These are phyloP conservation scores for Onygena corvina DNA, from an alignment of 2,329 filamentous ascomycete species.

Conservation along the genomic window DNA sequence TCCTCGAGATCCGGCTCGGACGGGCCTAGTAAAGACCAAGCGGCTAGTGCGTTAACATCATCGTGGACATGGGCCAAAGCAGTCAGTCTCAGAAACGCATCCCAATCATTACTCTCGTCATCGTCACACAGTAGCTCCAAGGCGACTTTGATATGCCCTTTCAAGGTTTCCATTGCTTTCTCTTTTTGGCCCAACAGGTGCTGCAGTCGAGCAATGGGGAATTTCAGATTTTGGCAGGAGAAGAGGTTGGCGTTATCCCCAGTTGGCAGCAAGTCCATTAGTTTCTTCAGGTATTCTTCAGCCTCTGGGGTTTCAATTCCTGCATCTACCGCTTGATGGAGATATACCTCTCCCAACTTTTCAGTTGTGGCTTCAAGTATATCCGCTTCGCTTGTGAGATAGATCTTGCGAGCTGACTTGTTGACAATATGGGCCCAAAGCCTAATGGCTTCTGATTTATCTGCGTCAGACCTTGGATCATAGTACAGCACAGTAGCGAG, in stretches of 20 bases:
- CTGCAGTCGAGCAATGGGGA: slow-evolving; percentile 13
- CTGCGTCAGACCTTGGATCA: slow-evolving; percentile 8
- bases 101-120: slow-evolving; percentile 21
- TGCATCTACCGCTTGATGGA: slow-evolving; percentile 12
- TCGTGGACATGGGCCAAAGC: slow-evolving; percentile 19
- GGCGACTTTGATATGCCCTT: slow-evolving; percentile 18
- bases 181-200: slow-evolving; percentile 15
- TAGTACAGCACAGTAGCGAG: slow-evolving; percentile 10
- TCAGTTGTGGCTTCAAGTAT: slow-evolving; percentile 4
- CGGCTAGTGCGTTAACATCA: slow-evolving; percentile 20
- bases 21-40: slow-evolving; percentile 21
- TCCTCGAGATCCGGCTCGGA: neutral
- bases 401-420: slow-evolving; percentile 3
- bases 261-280: slow-evolving; percentile 8
- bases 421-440: slow-evolving; percentile 13
- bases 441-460: slow-evolving; percentile 10
- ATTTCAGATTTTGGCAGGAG: slow-evolving; percentile 6
- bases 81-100: slow-evolving; percentile 19
- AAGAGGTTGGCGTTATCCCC: neutral
- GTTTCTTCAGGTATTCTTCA: slow-evolving; percentile 11
- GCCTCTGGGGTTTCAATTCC: slow-evolving; percentile 8
- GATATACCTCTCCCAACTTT: slow-evolving; percentile 12
- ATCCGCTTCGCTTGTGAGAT: neutral
- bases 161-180: slow-evolving; percentile 17
- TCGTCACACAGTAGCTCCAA: slow-evolving; percentile 23